Base-by-base conservation (phyloP, 169 alveolate species). In the Babesia bigemina region DNA sequence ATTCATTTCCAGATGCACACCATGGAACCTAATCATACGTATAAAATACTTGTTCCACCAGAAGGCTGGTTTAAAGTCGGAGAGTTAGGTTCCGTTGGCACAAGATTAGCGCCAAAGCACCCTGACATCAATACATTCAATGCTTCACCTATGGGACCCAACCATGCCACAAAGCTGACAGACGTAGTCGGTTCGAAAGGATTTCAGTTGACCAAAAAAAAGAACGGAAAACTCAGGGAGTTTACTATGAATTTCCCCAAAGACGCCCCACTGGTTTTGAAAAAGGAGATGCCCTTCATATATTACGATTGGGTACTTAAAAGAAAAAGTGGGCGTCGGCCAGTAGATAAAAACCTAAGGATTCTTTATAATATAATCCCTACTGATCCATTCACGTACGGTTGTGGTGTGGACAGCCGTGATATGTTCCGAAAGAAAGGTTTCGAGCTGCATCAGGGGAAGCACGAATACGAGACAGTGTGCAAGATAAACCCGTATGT, bases 371-470 rank as follows among this genome's bases (percentile, higher is more conserved):
- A 22, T 44, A 11, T 83, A 9, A 12, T 83, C 0, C 86, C 90
- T 21, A 83, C 90, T 2, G 90, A 83, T 28, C 90, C 90, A 24
- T 83, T 65, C 71, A 83, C 86, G 6, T 70, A 58, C 57, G 90
- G 90, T 7, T 83, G 90, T 58, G 86, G 86, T 26, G 73, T 57
- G 28, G 65, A 71, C 28, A 65, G 75, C 60, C 4, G 0, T 4
- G 63, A 50, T 58, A 0, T 79, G 65, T 79, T 79, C 70, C 53
- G 29, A 16, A 39, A 24, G 29, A 78, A 75, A 3, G 50, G 16
- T 19, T 19, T n/a, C 17, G 22, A 26, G 76, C 28, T 65, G 29
- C 24, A n/a, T 13, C 59, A 44, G 50, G 39, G 49, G 29, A 26
- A 42, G 8, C 24, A 8, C 16, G 57, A 49, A 4, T 55, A n/a